phyloP scores from a whole-genome alignment of 2,329 filamentous ascomycete species.

The Colletotrichum sp. region DNA sequence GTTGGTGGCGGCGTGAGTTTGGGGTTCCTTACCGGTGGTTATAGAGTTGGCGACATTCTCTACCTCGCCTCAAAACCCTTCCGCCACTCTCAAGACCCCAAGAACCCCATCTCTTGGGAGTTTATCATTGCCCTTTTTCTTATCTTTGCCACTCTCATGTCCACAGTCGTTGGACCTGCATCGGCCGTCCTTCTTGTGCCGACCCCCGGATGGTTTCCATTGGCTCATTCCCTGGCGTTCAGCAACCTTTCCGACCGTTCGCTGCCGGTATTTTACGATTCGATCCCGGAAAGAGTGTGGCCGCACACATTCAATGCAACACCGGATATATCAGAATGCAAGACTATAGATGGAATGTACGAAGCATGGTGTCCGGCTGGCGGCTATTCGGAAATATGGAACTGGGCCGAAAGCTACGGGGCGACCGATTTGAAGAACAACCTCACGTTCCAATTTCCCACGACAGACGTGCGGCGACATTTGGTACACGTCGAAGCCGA shows the following conservation, averaged over 20 bases:
- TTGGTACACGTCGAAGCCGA: not conserved
- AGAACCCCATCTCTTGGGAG: not conserved
- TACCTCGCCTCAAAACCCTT: slow-evolving; percentile 3
- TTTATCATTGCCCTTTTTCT: not conserved
- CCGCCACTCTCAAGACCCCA: not conserved
- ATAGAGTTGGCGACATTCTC: slow-evolving; percentile 8
- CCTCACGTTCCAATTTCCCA: not conserved
- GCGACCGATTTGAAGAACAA: not conserved
- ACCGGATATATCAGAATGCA: not conserved
- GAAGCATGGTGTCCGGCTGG: not conserved
- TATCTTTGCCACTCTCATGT: not conserved
- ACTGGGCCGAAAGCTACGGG: not conserved
- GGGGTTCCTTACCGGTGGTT: slow-evolving; percentile 11
- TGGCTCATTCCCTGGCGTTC: not conserved
- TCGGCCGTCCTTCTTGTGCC: slow-evolving; percentile 17
- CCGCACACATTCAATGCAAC: not conserved
- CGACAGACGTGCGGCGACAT: not conserved
- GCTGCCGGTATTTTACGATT: not conserved
- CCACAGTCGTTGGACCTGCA: slow-evolving; percentile 10
- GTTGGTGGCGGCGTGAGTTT: slow-evolving; percentile 1
- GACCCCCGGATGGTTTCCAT: not conserved
- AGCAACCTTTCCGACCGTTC: not conserved
- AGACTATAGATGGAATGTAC: not conserved
- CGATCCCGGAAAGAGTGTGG: not conserved
- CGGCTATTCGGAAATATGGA: not conserved